Percentiles rank a stretch among this genome's conserved stretches.
These are phyloP conservation scores for Hypoxylon crocopeplum DNA, from an alignment of 495 filamentous ascomycete species.

Conservation along the genomic window DNA sequence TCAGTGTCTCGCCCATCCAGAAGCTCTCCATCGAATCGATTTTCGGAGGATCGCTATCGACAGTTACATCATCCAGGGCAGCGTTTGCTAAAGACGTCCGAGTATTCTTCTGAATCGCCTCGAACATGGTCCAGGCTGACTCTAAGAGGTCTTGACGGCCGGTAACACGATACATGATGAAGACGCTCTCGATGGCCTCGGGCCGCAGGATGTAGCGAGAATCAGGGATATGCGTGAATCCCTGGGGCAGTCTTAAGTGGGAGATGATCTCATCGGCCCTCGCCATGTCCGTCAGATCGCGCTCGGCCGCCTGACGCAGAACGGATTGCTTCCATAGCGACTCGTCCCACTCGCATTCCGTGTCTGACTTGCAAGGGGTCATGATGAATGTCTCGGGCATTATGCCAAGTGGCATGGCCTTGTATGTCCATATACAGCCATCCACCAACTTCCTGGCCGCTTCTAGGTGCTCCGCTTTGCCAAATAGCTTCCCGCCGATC, in stretches of 20 bases:
- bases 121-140: conserved; percentile 67
- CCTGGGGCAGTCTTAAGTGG: conserved; percentile 67
- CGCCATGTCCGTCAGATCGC: conserved; percentile 16
- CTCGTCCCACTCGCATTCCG: conserved; percentile 47
- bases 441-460: conserved; percentile 81
- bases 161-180: conserved; percentile 73
- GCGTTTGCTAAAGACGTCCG: conserved; percentile 59
- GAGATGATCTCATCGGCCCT: conserved; percentile 51
- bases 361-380: conserved; percentile 59
- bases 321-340: conserved; percentile 27
- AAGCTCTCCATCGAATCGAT: conserved; percentile 58
- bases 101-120: conserved; percentile 55
- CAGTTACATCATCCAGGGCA: conserved; percentile 53
- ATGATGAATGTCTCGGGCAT: conserved; percentile 81
- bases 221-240: conserved; percentile 64
- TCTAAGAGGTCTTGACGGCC: conserved; percentile 59
- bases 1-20: conserved; percentile 72
- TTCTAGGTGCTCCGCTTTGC: conserved; percentile 72
- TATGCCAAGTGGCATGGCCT: conserved; percentile 76
- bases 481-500: conserved; percentile 79
- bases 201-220: conserved; percentile 75
- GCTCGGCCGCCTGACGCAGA: conserved; percentile 7
- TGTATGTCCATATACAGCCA: conserved; percentile 93
- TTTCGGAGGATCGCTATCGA: conserved; percentile 34
- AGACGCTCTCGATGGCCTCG: conserved; percentile 71